A percentile compares a stretch with the other conserved stretches of the same genome.
phyloP scores from a whole-genome alignment of 2,329 filamentous ascomycete species.

The Clathrospora elynae region DNA sequence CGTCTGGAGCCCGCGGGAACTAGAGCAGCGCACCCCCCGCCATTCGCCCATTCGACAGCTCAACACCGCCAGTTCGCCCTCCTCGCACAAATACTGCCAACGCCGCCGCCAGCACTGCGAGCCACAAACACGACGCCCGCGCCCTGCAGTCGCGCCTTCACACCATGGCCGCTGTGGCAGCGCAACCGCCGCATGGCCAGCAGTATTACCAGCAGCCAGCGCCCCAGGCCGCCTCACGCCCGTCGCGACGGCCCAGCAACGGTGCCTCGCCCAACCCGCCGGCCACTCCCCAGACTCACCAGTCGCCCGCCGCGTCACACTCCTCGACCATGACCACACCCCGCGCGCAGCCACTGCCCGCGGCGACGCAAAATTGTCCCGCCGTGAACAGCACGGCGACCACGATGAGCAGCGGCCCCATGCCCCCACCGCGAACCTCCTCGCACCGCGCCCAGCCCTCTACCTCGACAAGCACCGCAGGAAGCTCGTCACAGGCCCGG shows the following conservation, averaged over 20 bases:
- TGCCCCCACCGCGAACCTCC: slow-evolving; percentile 79
- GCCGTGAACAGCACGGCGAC: slow-evolving; percentile 56
- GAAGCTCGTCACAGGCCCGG: slow-evolving; percentile 43
- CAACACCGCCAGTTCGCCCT: slow-evolving; percentile 18
- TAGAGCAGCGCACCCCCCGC: slow-evolving; percentile 21
- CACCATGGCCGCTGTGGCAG: slow-evolving; percentile 48
- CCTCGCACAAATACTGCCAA: slow-evolving; percentile 15
- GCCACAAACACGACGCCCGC: slow-evolving; percentile 2
- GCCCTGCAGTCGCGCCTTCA: slow-evolving; percentile 15
- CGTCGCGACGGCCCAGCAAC: slow-evolving; percentile 47
- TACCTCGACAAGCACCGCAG: slow-evolving; percentile 15
- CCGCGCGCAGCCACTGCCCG: slow-evolving; percentile 51
- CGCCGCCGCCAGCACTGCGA: slow-evolving; percentile 5
- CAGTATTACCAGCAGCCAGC: slow-evolving; percentile 42
- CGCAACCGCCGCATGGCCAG: slow-evolving; percentile 41
- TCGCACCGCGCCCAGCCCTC: slow-evolving; percentile 62
- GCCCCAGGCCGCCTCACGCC: slow-evolving; percentile 40
- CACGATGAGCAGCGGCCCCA: slow-evolving; percentile 64
- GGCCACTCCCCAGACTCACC: slow-evolving; percentile 40
- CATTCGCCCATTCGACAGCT: slow-evolving; percentile 24
- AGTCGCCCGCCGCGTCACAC: slow-evolving; percentile 44
- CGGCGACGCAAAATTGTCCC: slow-evolving; percentile 51
- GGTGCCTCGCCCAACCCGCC: slow-evolving; percentile 50
- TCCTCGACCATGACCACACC: slow-evolving; percentile 48
- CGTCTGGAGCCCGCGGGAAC: slow-evolving; percentile 15